Percentiles rank a stretch among this genome's conserved stretches.
Conservation (phyloP, 805 yeast species). For the Starmerella tilneyi region DNA sequence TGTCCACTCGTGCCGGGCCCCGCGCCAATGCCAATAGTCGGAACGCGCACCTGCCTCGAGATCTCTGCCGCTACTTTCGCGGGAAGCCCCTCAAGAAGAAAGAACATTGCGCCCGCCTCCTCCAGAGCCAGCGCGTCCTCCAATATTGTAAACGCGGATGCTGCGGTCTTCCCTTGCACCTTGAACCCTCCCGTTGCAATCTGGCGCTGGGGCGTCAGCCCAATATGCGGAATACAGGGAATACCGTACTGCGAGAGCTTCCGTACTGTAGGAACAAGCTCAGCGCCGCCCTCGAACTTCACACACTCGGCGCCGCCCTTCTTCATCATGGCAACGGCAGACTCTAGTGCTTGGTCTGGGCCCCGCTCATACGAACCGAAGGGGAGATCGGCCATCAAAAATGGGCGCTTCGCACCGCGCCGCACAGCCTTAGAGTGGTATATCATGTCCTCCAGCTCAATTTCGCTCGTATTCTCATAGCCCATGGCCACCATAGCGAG, state of each 20-base stretch:
- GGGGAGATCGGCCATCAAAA: slow-evolving; percentile 76
- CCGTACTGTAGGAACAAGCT: slow-evolving; percentile 44
- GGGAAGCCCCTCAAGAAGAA: slow-evolving; percentile 83
- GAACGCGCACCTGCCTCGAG: slow-evolving; percentile 50
- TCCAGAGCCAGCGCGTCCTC: slow-evolving; percentile 63
- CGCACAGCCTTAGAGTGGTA: slow-evolving; percentile 67
- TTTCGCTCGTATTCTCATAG: slow-evolving; percentile 51
- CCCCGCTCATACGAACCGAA: slow-evolving; percentile 74
- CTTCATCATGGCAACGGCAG: slow-evolving; percentile 47
- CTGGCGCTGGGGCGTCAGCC: slow-evolving; percentile 81
- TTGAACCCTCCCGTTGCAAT: slow-evolving; percentile 76
- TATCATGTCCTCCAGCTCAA: slow-evolving; percentile 65
- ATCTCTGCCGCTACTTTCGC: slow-evolving; percentile 54
- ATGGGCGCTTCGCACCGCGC: slow-evolving; percentile 56
- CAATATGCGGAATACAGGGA: slow-evolving; percentile 86
- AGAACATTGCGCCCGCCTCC: slow-evolving; percentile 61
- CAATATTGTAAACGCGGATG: slow-evolving; percentile 46
- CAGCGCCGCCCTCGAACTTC: slow-evolving; percentile 74
- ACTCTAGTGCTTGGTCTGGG: slow-evolving; percentile 49
- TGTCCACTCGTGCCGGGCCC: slow-evolving; percentile 80
- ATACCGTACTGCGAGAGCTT: slow-evolving; percentile 60
- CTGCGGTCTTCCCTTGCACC: slow-evolving; percentile 59
- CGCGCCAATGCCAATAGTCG: slow-evolving; percentile 95
- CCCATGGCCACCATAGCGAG: slow-evolving; percentile 88
- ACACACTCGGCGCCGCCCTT: slow-evolving; percentile 54